Percentiles rank a stretch among this genome's conserved stretches.
Conservation (phyloP, 1,284 basidiomycete genomes). For the Cryptococcus sp. region DNA sequence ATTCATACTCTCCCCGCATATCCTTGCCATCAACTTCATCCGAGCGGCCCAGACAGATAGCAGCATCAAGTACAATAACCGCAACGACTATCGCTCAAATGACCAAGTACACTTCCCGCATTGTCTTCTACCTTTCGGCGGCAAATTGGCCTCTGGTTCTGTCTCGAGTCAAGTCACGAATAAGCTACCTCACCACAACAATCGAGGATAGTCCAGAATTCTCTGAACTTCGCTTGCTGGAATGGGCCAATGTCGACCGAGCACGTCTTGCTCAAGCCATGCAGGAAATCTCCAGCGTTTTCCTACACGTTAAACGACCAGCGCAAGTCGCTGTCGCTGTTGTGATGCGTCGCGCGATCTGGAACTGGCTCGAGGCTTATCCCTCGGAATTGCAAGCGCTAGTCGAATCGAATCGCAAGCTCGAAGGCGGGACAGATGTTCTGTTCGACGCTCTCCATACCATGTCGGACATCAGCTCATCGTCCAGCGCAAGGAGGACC, state of each 20-base stretch:
- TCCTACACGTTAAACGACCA: constrained; percentile 78
- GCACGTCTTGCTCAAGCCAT: constrained; percentile 44
- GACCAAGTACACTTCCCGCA: constrained; percentile 61
- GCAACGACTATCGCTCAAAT: constrained; percentile 42
- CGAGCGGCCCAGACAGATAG: constrained; percentile 13
- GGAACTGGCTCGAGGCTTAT: constrained; percentile 88
- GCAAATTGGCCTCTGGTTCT: constrained; percentile 87
- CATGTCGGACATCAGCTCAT: constrained; percentile 55
- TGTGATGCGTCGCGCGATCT: constrained; percentile 76
- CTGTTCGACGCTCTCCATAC: constrained; percentile 76
- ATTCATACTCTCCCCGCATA: constrained; percentile 32
- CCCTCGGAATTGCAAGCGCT: constrained; percentile 77
- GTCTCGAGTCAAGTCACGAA: constrained; percentile 68
- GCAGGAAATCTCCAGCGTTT: constrained; percentile 74
- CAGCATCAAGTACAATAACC: constrained; percentile 25
- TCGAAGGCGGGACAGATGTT: constrained; percentile 78
- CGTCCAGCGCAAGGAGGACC: constrained; percentile 43
- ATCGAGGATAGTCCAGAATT: constrained; percentile 60
- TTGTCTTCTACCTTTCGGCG: constrained; percentile 84
- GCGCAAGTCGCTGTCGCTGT: constrained; percentile 72
- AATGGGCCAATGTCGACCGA: constrained; percentile 54
- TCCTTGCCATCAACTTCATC: constrained; percentile 3
- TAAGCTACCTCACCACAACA: constrained; percentile 56
- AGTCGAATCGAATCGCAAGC: constrained; percentile 61
- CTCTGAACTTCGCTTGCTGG: constrained; percentile 48